Evolutionary conservation across 2,329 filamentous ascomycete genomes (phyloP).

Genomic region (Pseudopithomyces chartarum): DNA sequence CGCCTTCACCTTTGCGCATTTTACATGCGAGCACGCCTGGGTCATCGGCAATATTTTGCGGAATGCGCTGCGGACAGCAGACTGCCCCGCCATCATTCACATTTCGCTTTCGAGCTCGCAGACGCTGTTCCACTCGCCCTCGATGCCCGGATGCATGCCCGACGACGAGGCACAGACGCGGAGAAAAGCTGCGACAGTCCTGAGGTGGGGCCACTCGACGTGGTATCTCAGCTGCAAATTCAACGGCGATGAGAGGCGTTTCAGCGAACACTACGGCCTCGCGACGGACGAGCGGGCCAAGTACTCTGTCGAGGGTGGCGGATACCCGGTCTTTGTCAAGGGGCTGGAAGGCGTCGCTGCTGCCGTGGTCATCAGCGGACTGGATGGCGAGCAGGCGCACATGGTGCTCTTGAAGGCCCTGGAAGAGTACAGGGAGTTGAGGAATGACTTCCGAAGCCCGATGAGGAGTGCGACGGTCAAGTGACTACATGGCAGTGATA

Average conservation of each 20-base stretch:
- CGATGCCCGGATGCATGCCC: slow-evolving; percentile 68
- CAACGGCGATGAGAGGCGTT: slow-evolving; percentile 67
- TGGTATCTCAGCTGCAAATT: slow-evolving; percentile 76
- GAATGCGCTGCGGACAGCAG: slow-evolving; percentile 62
- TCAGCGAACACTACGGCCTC: slow-evolving; percentile 69
- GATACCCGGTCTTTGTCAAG: slow-evolving; percentile 71
- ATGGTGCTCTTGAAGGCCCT: slow-evolving; percentile 74
- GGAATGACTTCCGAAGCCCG: slow-evolving; percentile 41
- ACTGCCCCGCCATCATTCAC: slow-evolving; percentile 64
- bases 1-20: slow-evolving; percentile 56
- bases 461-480: slow-evolving; percentile 41
- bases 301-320: slow-evolving; percentile 81
- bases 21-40: slow-evolving; percentile 69
- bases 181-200: slow-evolving; percentile 73
- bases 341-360: slow-evolving; percentile 78
- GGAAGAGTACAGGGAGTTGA: slow-evolving; percentile 54
- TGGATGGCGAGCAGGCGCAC: slow-evolving; percentile 80
- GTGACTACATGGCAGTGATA: slow-evolving; percentile 30
- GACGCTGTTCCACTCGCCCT: slow-evolving; percentile 72
- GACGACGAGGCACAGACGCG: slow-evolving; percentile 70
- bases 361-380: slow-evolving; percentile 74
- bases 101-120: slow-evolving; percentile 68
- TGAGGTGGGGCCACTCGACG: slow-evolving; percentile 71
- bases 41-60: slow-evolving; percentile 68
- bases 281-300: slow-evolving; percentile 55